Evolutionary conservation across 2,329 filamentous ascomycete species (phyloP).

Genomic region (Verticillium nubilum): DNA sequence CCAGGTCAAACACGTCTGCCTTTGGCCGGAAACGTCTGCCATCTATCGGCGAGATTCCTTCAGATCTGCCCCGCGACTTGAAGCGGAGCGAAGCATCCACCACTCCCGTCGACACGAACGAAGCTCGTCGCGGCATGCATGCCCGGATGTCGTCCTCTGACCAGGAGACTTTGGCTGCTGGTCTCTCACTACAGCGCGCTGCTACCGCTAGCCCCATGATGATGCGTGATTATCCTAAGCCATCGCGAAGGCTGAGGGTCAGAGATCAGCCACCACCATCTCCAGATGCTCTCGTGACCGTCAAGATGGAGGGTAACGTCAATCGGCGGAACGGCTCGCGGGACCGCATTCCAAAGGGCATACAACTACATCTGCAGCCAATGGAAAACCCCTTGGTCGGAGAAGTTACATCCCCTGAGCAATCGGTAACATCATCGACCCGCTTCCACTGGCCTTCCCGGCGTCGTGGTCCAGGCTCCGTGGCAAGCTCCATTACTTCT

Average conservation of each 20-base stretch:
- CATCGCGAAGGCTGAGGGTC: constrained; percentile 16
- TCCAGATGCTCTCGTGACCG: constrained; percentile 50
- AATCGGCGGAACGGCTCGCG: constrained; percentile 65
- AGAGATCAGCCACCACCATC: constrained; percentile 58
- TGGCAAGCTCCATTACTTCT: constrained; percentile 53
- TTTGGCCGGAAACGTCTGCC: constrained; percentile 63
- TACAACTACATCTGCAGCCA: constrained; percentile 59
- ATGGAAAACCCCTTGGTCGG: constrained; percentile 40
- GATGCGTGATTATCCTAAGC: constrained; percentile 38
- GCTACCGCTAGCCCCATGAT: constrained; percentile 65
- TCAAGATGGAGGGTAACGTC: constrained; percentile 55
- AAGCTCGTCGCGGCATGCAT: constrained; percentile 22
- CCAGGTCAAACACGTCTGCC: constrained; percentile 51
- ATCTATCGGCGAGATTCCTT: constrained; percentile 68
- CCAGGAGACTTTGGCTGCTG: constrained; percentile 35
- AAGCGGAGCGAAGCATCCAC: constrained; percentile 7
- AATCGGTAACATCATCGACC: constrained; percentile 46
- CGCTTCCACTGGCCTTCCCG: constrained; percentile 51
- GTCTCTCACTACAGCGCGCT: constrained; percentile 53
- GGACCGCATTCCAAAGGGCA: constrained; percentile 70
- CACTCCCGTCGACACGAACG: constrained; percentile 19
- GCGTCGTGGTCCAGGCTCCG: constrained; percentile 48
- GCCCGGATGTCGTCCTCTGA: constrained; percentile 31
- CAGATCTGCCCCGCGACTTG: constrained; percentile 12
- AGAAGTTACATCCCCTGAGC: constrained; percentile 53